Evolutionary conservation across 2,329 filamentous ascomycete genomes (phyloP).

Genomic region (Cryphonectria japonica): DNA sequence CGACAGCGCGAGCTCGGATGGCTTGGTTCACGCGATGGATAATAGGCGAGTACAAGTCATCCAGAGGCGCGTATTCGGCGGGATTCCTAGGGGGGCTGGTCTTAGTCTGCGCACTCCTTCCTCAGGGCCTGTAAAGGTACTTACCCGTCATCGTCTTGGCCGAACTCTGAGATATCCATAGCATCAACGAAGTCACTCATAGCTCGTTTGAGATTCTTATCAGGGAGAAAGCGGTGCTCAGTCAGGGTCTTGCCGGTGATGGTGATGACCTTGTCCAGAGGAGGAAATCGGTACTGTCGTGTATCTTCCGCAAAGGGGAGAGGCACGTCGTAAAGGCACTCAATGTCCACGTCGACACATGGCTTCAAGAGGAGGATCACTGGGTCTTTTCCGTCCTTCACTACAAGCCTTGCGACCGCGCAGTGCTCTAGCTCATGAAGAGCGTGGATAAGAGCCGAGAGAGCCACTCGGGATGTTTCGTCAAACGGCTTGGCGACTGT

Average conservation of each 20-base stretch:
- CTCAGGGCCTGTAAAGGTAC: constrained; percentile 31
- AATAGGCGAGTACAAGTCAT: constrained; percentile 81
- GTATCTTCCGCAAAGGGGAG: constrained; percentile 94
- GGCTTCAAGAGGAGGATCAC: constrained; percentile 79
- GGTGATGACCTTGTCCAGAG: constrained; percentile 84
- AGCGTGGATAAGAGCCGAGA: constrained; percentile 89
- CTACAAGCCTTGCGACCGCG: constrained; percentile 82
- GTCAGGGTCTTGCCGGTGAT: constrained; percentile 80
- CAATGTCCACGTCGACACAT: constrained; percentile 74
- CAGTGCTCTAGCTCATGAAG: constrained; percentile 84
- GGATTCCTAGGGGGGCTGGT: constrained; percentile 37
- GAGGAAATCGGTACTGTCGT: constrained; percentile 87
- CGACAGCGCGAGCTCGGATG: constrained; percentile 78
- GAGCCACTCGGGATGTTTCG: constrained; percentile 78
- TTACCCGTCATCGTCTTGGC: constrained; percentile 75
- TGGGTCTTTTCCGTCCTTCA: constrained; percentile 82
- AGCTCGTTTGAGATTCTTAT: constrained; percentile 70
- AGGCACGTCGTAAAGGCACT: constrained; percentile 87
- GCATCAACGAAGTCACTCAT: constrained; percentile 93
- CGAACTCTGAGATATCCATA: constrained; percentile 81
- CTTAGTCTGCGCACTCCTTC: not conserved
- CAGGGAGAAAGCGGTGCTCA: constrained; percentile 83
- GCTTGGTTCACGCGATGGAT: constrained; percentile 90
- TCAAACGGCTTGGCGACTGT: constrained; percentile 79
- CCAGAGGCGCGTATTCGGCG: constrained; percentile 73